These are phyloP conservation scores for Dichotomocladium elegans DNA, from an alignment of 371 early-diverging fungal species.

Conservation along the genomic window DNA sequence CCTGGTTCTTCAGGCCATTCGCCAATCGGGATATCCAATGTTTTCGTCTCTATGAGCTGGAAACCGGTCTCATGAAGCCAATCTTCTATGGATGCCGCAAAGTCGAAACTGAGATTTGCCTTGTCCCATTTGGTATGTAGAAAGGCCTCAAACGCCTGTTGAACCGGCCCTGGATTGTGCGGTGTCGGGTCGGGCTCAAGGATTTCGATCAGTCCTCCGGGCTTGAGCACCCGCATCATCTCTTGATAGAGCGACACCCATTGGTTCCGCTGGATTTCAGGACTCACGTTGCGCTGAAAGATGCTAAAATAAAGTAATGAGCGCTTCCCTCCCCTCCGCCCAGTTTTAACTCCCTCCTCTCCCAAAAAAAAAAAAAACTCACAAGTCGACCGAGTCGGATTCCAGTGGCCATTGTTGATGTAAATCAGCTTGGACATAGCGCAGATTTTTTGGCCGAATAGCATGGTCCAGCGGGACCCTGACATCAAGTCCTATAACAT, in stretches of 20 bases:
- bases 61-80: conserved; percentile 23
- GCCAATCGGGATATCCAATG: conserved; percentile 42
- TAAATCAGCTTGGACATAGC: conserved; percentile 26
- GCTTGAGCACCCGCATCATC: conserved; percentile 42
- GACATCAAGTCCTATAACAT: conserved; percentile 53
- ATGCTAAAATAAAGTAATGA: conserved; percentile 18
- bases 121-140: conserved; percentile 26
- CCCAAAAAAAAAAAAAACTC: conserved; percentile 13
- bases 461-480: conserved; percentile 37
- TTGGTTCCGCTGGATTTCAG: conserved; percentile 23
- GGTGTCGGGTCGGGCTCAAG: conserved; percentile 33
- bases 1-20: conserved; percentile 47
- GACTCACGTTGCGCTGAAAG: conserved; percentile 38
- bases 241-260: conserved; percentile 30
- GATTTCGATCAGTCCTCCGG: conserved; percentile 39
- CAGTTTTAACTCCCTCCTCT: no score
- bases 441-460: conserved; percentile 27
- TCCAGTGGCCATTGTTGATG: conserved; percentile 34
- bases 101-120: conserved; percentile 16
- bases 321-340: neutral
- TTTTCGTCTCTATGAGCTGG: conserved; percentile 14
- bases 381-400: conserved; percentile 36
- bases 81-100: conserved; percentile 14
- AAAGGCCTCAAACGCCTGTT: conserved; percentile 40
- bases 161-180: conserved; percentile 45